Conservation (phyloP, 2,329 filamentous ascomycete genomes). For the Drechslera avenae region DNA sequence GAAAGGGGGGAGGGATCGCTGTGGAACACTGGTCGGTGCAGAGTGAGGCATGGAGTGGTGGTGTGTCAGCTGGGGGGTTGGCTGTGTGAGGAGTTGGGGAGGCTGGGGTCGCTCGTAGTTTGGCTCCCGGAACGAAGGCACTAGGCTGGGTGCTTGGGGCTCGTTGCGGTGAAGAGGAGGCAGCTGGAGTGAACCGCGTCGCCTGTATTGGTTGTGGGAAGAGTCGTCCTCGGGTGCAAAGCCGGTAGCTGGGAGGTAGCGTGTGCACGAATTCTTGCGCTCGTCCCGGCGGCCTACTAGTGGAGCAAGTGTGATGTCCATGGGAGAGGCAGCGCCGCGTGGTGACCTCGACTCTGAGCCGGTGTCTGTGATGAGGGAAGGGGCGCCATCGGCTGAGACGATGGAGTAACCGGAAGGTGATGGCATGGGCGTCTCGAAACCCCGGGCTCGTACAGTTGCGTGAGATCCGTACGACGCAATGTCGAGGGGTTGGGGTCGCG, state of each 20-base stretch:
- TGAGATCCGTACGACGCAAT: constrained; percentile 32
- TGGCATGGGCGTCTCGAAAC: constrained; percentile 63
- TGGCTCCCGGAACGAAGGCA: constrained; percentile 31
- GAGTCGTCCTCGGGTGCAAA: constrained; percentile 47
- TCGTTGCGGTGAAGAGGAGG: constrained; percentile 38
- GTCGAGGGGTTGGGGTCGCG: constrained; percentile 42
- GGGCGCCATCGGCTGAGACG: constrained; percentile 66
- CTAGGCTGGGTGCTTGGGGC: constrained; percentile 10
- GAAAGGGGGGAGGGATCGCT: constrained; percentile 41
- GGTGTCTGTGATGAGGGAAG: constrained; percentile 72
- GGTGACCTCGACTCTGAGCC: constrained; percentile 56
- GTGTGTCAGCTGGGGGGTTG: constrained; percentile 36
- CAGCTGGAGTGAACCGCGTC: constrained; percentile 42
- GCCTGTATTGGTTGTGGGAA: constrained; percentile 33
- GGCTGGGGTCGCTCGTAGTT: constrained; percentile 35
- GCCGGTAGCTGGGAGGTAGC: constrained; percentile 45
- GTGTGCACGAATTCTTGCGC: constrained; percentile 45
- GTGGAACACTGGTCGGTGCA: constrained; percentile 27
- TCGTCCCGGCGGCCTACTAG: constrained; percentile 45
- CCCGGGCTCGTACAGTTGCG: constrained; percentile 31
- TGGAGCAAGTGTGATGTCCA: constrained; percentile 51
- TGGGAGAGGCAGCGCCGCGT: constrained; percentile 51
- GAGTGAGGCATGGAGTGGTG: constrained; percentile 41
- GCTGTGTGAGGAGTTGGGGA: constrained; percentile 42
- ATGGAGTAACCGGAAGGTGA: constrained; percentile 68